phyloP scores from a whole-genome alignment of 805 yeast species.

The Candida maltosa region DNA sequence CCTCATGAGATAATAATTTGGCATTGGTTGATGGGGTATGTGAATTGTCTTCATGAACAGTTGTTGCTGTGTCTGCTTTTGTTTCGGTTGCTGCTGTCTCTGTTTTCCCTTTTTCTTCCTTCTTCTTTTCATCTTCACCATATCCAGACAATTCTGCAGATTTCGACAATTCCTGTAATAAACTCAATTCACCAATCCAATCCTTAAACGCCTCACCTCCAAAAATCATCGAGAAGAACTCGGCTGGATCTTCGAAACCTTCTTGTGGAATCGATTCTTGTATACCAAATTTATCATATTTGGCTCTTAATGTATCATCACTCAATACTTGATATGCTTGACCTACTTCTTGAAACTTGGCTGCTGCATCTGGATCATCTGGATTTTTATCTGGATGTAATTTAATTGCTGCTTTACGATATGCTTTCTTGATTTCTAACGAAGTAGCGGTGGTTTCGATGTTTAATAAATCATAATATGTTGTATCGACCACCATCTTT shows the following conservation, averaged over 20 bases:
- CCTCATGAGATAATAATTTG: slow-evolving; percentile 4
- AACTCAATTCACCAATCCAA: slow-evolving; percentile 82
- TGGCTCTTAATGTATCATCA: slow-evolving; percentile 57
- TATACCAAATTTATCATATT: slow-evolving; percentile 74
- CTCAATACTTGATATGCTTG: slow-evolving; percentile 80
- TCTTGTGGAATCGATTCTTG: slow-evolving; percentile 60
- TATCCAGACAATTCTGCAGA: slow-evolving; percentile 41
- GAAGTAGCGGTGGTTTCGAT: slow-evolving; percentile 35
- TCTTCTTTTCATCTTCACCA: slow-evolving; percentile 24
- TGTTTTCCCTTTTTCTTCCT: slow-evolving; percentile 6
- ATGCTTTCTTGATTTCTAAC: slow-evolving; percentile 43
- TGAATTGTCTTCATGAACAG: not conserved
- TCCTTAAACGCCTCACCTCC: slow-evolving; percentile 80
- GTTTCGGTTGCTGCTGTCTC: not conserved
- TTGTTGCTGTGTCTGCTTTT: not conserved
- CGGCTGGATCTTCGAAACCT: slow-evolving; percentile 79
- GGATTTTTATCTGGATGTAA: slow-evolving; percentile 47
- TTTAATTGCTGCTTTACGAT: slow-evolving; percentile 41
- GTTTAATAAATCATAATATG: slow-evolving; percentile 39
- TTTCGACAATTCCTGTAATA: slow-evolving; percentile 38
- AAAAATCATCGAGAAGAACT: slow-evolving; percentile 79
- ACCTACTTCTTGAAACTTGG: slow-evolving; percentile 44
- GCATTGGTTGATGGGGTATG: not conserved
- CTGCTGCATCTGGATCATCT: slow-evolving; percentile 43
- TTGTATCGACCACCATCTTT: slow-evolving; percentile 42